Evolutionary conservation across 2,329 filamentous ascomycete species (phyloP).

Genomic region (Rhynchosporium graminicola): DNA sequence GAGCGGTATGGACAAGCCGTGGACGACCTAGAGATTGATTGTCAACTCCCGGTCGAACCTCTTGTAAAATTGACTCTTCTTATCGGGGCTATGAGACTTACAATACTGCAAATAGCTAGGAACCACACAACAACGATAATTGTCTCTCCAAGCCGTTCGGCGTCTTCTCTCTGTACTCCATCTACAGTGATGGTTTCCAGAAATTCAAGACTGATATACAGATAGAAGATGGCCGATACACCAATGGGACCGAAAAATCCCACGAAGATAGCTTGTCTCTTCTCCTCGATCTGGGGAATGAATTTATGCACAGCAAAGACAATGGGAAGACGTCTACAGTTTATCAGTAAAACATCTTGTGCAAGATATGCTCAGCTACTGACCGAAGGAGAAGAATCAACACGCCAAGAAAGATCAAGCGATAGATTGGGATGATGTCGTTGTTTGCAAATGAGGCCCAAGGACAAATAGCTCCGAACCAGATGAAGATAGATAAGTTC

Average conservation of each 20-base stretch:
- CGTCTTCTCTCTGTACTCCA: constrained; percentile 64
- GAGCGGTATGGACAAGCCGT: constrained; percentile 79
- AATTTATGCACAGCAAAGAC: constrained; percentile 71
- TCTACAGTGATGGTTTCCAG: constrained; percentile 60
- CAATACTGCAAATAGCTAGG: constrained; percentile 77
- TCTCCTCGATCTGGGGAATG: constrained; percentile 77
- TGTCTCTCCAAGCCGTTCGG: constrained; percentile 63
- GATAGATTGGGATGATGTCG: constrained; percentile 69
- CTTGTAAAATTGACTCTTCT: neutral
- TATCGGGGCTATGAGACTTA: constrained; percentile 46
- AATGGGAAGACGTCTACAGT: constrained; percentile 64
- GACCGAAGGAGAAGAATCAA: constrained; percentile 71
- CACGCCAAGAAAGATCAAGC: constrained; percentile 72
- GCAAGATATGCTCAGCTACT: constrained; percentile 1
- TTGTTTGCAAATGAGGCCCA: constrained; percentile 73
- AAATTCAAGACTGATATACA: constrained; percentile 80
- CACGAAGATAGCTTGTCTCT: constrained; percentile 77
- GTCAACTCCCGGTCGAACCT: constrained; percentile 1
- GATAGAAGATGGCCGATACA: constrained; percentile 86
- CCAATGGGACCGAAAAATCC: constrained; percentile 94
- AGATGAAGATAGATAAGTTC: constrained; percentile 80
- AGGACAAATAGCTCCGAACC: constrained; percentile 84
- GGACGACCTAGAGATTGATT: constrained; percentile 58
- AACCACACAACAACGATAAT: constrained; percentile 83
- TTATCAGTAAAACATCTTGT: constrained; percentile 11